phyloP scores from a whole-genome alignment of 2,329 filamentous ascomycete genomes.

The Apiospora rasikravindrae region DNA sequence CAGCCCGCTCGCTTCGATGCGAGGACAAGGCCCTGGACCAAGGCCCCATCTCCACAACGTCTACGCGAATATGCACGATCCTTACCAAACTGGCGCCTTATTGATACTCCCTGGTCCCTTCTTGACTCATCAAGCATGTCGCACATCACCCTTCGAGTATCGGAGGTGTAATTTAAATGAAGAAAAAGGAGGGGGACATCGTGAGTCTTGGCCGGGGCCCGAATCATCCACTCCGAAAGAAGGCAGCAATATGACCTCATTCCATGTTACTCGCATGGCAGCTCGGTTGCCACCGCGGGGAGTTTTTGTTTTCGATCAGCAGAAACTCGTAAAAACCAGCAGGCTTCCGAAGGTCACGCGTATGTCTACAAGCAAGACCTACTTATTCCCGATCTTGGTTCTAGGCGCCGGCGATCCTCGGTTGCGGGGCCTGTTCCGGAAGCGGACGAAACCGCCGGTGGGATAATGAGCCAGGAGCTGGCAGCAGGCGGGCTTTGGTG shows the following conservation, averaged over 20 bases:
- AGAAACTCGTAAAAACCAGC: background rate
- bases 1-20: background rate
- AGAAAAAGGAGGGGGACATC: background rate
- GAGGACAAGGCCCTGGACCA: background rate
- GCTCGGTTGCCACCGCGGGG: background rate
- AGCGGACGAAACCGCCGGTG: background rate
- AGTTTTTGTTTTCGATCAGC: background rate
- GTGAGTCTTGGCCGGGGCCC: background rate
- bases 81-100: background rate
- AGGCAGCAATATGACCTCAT: background rate
- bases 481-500: background rate
- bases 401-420: background rate
- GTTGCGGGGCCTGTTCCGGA: background rate
- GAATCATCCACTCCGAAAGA: background rate
- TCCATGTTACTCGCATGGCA: background rate
- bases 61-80: background rate
- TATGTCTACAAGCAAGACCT: background rate
- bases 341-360: background rate
- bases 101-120: background rate
- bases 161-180: background rate
- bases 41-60: background rate
- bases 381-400: background rate
- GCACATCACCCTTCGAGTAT: background rate
- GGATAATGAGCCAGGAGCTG: background rate
- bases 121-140: background rate